Evolutionary conservation across 805 yeast genomes (phyloP).

Genomic region (Schizosaccharomyces osmophilus): DNA sequence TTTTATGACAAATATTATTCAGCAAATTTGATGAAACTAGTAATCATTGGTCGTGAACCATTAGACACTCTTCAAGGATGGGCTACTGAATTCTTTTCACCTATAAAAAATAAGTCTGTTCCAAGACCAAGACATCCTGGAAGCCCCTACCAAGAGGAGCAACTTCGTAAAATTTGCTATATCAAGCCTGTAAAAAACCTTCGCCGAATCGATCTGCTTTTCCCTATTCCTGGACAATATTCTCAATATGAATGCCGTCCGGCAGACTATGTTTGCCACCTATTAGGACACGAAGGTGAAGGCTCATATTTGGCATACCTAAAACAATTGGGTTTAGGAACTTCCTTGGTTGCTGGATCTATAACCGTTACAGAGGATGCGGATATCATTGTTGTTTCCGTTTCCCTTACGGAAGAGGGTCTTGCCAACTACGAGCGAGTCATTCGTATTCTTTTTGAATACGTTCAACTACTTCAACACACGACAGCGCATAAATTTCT

Average conservation of each 20-base stretch:
- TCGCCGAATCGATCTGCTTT: constrained; percentile 39
- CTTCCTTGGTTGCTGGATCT: constrained; percentile 32
- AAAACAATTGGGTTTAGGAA: constrained; percentile 53
- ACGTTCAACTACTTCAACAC: constrained; percentile 33
- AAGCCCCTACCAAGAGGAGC: constrained; percentile 24
- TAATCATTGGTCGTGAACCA: constrained; percentile 58
- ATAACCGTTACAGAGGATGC: constrained; percentile 30
- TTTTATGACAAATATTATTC: constrained; percentile 55
- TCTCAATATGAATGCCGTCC: constrained; percentile 47
- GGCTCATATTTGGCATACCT: constrained; percentile 58
- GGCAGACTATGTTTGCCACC: constrained; percentile 44
- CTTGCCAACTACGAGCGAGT: constrained; percentile 32
- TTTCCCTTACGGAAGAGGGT: constrained; percentile 60
- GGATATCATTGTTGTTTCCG: constrained; percentile 39
- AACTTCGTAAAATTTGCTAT: constrained; percentile 15
- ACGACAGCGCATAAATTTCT: constrained; percentile 56
- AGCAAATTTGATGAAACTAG: constrained; percentile 70
- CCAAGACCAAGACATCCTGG: constrained; percentile 18
- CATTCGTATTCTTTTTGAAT: constrained; percentile 38
- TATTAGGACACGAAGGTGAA: constrained; percentile 77
- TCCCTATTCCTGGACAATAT: constrained; percentile 53
- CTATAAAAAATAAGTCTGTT: constrained; percentile 28
- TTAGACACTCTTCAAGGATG: constrained; percentile 46
- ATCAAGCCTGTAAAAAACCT: constrained; percentile 58
- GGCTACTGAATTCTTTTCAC: constrained; percentile 42